Percentiles rank a stretch among this genome's conserved stretches.
Conservation (phyloP, 2,329 filamentous ascomycete genomes). For the Beauveria pseudobassiana region DNA sequence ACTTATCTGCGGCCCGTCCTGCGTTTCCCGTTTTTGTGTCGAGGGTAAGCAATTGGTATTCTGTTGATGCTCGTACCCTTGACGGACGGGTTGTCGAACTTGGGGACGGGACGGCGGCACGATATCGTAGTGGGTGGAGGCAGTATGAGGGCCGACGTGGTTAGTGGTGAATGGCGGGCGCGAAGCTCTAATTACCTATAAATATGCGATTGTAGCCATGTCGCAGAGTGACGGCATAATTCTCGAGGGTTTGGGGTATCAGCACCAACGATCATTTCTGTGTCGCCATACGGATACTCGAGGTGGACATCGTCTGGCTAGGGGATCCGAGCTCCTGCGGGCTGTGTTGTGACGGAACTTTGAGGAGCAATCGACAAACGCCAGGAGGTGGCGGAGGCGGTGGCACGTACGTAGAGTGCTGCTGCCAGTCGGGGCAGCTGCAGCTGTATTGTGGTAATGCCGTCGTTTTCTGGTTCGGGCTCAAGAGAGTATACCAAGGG, state of each 20-base stretch:
- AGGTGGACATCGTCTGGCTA: background rate
- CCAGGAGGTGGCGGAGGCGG: background rate
- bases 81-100: background rate
- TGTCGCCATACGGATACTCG: background rate
- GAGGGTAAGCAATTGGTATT: background rate
- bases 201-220: background rate
- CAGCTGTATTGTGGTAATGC: background rate
- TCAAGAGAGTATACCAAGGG: background rate
- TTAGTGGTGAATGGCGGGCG: background rate
- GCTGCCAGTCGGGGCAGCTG: background rate
- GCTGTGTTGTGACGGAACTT: background rate
- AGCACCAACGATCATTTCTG: background rate
- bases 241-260: background rate
- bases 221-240: background rate
- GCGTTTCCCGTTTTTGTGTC: background rate
- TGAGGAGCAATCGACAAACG: constrained; percentile 1
- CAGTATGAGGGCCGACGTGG: background rate
- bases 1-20: background rate
- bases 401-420: background rate
- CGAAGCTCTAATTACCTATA: background rate
- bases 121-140: background rate
- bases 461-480: background rate
- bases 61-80: background rate
- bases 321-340: constrained; percentile 2
- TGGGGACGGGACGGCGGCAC: background rate